Base-by-base conservation (phyloP, 176 grass and related monocot species). In the Aegilops speltoides region DNA sequence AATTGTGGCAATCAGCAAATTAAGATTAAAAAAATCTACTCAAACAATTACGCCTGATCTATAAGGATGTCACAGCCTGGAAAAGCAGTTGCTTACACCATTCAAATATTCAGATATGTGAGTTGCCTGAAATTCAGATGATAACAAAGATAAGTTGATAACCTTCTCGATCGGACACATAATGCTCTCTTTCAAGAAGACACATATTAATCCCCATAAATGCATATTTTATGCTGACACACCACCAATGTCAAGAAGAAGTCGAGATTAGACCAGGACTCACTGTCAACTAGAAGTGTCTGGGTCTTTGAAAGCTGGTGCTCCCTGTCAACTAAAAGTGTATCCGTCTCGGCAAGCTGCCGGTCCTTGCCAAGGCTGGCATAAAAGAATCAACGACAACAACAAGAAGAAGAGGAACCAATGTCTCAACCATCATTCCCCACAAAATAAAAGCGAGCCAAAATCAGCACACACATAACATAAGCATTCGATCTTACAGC, bases 341-440 rank as follows among this genome's bases (percentile, higher is more conserved):
- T 37, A 37, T 37, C 36, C 83, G 36, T 33, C 82, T 89, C 78
- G 4, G 40, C 59, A 82, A 79, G 79, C 57, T 92, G 41, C 15
- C 86, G 79, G 54, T 84, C 75, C 8, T 38, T 38, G 37, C 37
- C 37, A 38, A 38, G 37, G 37, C 37, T 38, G 37, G 37, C 37
- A 38, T 38, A 38, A 38, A 38, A 38, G 37, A 38, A 38, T 38
- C 38, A 40, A 40, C 7, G 37, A 38, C 37, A 38, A 40, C 38
- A 40, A 40, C 38, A 40, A 40, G 9, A 40, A 40, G 38, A 40
- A 40, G 38, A 40, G 38, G 38, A 40, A 40, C 9, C 38, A 40
- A 10, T 40, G 38, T 40, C 38, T 40, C 38, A 38, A 2, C 8
- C 37, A 38, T 38, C 37, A 38, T 38, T 38, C 37, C 37, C 37